These are phyloP conservation scores for Calocybe indica DNA, from an alignment of 768 basidiomycete species.

Conservation along the genomic window DNA sequence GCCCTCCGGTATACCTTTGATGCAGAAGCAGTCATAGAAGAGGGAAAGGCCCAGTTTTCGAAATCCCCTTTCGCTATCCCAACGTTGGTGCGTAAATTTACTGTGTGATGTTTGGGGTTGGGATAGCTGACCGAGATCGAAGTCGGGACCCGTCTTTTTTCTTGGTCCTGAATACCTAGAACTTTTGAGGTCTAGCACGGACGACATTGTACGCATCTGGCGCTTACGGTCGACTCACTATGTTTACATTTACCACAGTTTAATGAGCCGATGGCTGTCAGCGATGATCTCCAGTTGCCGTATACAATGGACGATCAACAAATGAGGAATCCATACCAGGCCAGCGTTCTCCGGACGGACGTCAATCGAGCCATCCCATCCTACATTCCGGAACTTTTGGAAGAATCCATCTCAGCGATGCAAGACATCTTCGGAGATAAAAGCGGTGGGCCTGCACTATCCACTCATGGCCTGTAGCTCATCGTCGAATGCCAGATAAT, in stretches of 20 bases:
- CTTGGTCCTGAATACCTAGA: conserved; percentile 26
- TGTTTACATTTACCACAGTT: conserved; percentile 16
- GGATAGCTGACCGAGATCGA: background rate
- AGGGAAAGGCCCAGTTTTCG: conserved; percentile 22
- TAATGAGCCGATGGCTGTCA: conserved; percentile 26
- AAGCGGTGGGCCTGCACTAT: conserved; percentile 7
- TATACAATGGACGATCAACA: conserved; percentile 32
- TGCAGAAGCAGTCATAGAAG: conserved; percentile 19
- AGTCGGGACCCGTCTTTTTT: conserved; percentile 29
- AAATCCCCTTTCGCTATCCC: conserved; percentile 28
- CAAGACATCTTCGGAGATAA: conserved; percentile 18
- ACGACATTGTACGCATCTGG: conserved; percentile 21
- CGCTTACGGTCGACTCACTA: background rate
- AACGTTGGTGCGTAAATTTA: conserved; percentile 19
- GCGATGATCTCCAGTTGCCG: conserved; percentile 28
- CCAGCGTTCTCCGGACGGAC: conserved; percentile 26
- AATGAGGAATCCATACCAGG: conserved; percentile 27
- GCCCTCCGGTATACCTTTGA: conserved; percentile 28
- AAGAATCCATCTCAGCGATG: conserved; percentile 27
- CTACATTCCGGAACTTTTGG: conserved; percentile 30
- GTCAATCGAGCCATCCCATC: conserved; percentile 29
- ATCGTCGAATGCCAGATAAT: conserved; percentile 10
- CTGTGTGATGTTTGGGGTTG: background rate
- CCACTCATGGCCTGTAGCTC: background rate
- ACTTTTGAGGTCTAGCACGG: conserved; percentile 23